phyloP scores from a whole-genome alignment of 2,329 filamentous ascomycete genomes.

The Penicillium hesseltinei region DNA sequence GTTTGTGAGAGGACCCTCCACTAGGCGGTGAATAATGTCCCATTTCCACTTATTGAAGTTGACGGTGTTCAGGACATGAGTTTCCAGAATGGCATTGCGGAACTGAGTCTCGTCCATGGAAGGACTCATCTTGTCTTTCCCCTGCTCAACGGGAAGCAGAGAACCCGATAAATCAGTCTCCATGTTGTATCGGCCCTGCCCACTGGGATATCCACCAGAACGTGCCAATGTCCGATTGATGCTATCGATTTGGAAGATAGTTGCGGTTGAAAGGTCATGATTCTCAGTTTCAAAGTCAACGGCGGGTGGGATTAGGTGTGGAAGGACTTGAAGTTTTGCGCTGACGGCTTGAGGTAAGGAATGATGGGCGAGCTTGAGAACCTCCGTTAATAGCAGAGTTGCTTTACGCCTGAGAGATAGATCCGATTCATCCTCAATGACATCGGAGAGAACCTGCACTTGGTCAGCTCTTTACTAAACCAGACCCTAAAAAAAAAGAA shows the following conservation, averaged over 20 bases:
- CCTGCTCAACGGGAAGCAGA: conserved; percentile 41
- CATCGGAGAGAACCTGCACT: conserved; percentile 45
- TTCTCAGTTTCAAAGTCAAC: conserved; percentile 68
- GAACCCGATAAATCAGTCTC: conserved; percentile 47
- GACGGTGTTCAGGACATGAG: conserved; percentile 80
- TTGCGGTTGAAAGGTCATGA: conserved; percentile 78
- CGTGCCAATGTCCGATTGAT: conserved; percentile 90
- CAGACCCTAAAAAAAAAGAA: background rate
- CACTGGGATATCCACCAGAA: conserved; percentile 55
- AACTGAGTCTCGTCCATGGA: conserved; percentile 65
- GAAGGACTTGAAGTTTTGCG: conserved; percentile 79
- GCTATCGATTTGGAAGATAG: conserved; percentile 97
- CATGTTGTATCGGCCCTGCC: conserved; percentile 42
- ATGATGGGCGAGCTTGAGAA: conserved; percentile 83
- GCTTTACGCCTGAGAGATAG: conserved; percentile 74
- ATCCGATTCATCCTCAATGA: conserved; percentile 52
- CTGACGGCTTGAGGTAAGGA: conserved; percentile 81
- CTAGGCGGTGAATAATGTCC: conserved; percentile 85
- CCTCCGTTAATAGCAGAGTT: conserved; percentile 84
- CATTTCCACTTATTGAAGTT: conserved; percentile 97
- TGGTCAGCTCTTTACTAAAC: conserved; percentile 17
- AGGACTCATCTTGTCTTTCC: conserved; percentile 57
- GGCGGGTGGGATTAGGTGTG: conserved; percentile 76
- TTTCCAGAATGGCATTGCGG: conserved; percentile 63
- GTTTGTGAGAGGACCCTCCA: conserved; percentile 88